Conservation (phyloP, 2,329 filamentous ascomycete genomes). For the Dothideomycetes sp. region DNA sequence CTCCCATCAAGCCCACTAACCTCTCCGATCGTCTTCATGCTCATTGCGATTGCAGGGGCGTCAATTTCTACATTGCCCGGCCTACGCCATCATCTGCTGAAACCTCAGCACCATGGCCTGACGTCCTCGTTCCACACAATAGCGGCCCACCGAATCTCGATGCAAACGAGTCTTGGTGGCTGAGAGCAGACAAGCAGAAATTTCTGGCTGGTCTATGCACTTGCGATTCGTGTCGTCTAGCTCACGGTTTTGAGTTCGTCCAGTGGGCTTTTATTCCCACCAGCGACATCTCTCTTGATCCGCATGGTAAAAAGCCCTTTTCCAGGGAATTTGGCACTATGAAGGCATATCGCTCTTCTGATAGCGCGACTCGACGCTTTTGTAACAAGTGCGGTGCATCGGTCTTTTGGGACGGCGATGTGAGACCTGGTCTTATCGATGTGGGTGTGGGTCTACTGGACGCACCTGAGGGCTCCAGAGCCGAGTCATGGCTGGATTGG, state of each 20-base stretch:
- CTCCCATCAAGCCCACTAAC: neutral
- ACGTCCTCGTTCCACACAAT: slow-evolving; percentile 41
- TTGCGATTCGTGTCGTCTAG: slow-evolving; percentile 51
- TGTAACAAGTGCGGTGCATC: slow-evolving; percentile 53
- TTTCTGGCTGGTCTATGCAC: slow-evolving; percentile 51
- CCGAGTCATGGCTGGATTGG: slow-evolving; percentile 53
- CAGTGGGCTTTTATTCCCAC: slow-evolving; percentile 55
- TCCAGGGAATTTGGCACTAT: slow-evolving; percentile 29
- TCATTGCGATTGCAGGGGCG: slow-evolving; percentile 43
- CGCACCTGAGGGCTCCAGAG: slow-evolving; percentile 40
- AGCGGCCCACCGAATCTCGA: slow-evolving; percentile 15
- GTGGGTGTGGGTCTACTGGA: slow-evolving; percentile 49
- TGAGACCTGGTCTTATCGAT: slow-evolving; percentile 47
- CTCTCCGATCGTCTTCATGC: slow-evolving; percentile 27
- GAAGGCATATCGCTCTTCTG: slow-evolving; percentile 43
- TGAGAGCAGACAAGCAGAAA: slow-evolving; percentile 35
- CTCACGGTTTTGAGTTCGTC: slow-evolving; percentile 52
- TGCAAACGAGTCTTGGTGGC: slow-evolving; percentile 44
- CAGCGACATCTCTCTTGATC: slow-evolving; percentile 41
- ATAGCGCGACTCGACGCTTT: slow-evolving; percentile 47
- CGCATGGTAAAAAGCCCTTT: slow-evolving; percentile 24
- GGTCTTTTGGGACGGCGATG: slow-evolving; percentile 49
- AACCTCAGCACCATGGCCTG: slow-evolving; percentile 39
- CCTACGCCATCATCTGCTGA: slow-evolving; percentile 37
- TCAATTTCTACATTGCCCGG: slow-evolving; percentile 46